Evolutionary conservation across 2,329 filamentous ascomycete species (phyloP).

Genomic region (Samsoniella hepiali): DNA sequence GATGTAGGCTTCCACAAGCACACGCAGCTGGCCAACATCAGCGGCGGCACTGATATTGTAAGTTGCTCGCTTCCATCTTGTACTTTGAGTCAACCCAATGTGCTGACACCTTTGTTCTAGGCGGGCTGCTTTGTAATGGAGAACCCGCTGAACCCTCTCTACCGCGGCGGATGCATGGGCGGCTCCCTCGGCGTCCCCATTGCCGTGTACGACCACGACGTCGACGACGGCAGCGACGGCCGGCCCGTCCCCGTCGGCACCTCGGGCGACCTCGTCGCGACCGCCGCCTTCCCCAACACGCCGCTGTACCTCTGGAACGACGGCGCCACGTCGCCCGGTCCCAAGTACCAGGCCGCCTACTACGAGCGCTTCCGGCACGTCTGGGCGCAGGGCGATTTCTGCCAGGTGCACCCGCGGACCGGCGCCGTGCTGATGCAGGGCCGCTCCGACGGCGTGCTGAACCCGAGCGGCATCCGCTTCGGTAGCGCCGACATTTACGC

Average conservation of each 20-base stretch:
- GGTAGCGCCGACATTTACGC: conserved; percentile 78
- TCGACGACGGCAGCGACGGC: conserved; percentile 44
- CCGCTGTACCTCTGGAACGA: conserved; percentile 66
- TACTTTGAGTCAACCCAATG: too few species aligned
- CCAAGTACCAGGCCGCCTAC: conserved; percentile 58
- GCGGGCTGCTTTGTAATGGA: conserved; percentile 59
- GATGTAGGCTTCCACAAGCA: conserved; percentile 65
- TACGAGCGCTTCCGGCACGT: conserved; percentile 63
- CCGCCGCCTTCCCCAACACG: conserved; percentile 70
- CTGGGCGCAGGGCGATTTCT: conserved; percentile 83
- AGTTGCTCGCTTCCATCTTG: conserved; percentile 24
- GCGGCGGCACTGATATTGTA: conserved; percentile 74
- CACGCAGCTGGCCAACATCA: conserved; percentile 69
- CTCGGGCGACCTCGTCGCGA: conserved; percentile 72
- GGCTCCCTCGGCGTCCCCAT: conserved; percentile 48
- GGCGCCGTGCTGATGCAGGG: conserved; percentile 65
- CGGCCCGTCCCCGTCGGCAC: conserved; percentile 52
- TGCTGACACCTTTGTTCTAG: conserved; percentile 26
- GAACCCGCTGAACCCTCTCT: conserved; percentile 67
- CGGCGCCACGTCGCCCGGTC: conserved; percentile 43
- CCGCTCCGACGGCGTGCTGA: conserved; percentile 74
- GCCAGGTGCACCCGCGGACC: conserved; percentile 65
- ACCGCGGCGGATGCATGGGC: conserved; percentile 53
- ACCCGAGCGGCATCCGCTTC: conserved; percentile 75
- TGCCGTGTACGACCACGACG: conserved; percentile 61